Conservation (phyloP, 169 alveolate species). For the Eimeria acervulina region DNA sequence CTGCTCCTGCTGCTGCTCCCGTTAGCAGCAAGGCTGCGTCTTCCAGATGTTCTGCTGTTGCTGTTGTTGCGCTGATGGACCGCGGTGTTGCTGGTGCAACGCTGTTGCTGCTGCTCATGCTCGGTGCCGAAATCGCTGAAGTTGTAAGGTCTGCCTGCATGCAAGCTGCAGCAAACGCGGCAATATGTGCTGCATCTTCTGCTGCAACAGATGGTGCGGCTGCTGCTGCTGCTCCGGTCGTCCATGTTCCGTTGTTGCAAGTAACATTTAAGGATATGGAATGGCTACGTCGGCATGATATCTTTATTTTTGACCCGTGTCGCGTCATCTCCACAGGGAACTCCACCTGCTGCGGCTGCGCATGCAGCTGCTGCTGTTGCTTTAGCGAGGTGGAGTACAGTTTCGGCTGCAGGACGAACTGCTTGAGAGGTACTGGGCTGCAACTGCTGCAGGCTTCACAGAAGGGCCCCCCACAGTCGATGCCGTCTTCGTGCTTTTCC, state of each 20-base stretch:
- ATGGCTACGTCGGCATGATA: not conserved
- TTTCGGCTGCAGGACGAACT: constrained; percentile 57
- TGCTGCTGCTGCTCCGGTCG: constrained; percentile 31
- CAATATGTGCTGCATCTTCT: constrained; percentile 25
- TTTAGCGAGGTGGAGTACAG: not conserved
- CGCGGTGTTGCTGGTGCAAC: constrained; percentile 22
- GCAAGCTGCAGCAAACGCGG: constrained; percentile 64
- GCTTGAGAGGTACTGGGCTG: constrained; percentile 74
- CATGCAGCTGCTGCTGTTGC: constrained; percentile 54
- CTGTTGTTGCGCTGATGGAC: constrained; percentile 57
- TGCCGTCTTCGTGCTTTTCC: constrained; percentile 86
- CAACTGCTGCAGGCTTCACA: constrained; percentile 79
- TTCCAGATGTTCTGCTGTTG: not conserved
- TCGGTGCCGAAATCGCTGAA: not conserved
- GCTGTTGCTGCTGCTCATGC: constrained; percentile 17
- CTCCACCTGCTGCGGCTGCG: constrained; percentile 32
- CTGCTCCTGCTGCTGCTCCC: constrained; percentile 55
- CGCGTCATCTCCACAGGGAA: constrained; percentile 29
- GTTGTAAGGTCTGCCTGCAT: constrained; percentile 19
- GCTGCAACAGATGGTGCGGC: constrained; percentile 15
- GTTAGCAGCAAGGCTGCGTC: constrained; percentile 20
- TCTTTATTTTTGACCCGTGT: constrained; percentile 10
- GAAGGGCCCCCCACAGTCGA: constrained; percentile 85
- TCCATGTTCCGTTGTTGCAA: constrained; percentile 69
- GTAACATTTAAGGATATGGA: constrained; percentile 37